Conservation (phyloP, 495 filamentous ascomycete species). For the Neurospora sp. region DNA sequence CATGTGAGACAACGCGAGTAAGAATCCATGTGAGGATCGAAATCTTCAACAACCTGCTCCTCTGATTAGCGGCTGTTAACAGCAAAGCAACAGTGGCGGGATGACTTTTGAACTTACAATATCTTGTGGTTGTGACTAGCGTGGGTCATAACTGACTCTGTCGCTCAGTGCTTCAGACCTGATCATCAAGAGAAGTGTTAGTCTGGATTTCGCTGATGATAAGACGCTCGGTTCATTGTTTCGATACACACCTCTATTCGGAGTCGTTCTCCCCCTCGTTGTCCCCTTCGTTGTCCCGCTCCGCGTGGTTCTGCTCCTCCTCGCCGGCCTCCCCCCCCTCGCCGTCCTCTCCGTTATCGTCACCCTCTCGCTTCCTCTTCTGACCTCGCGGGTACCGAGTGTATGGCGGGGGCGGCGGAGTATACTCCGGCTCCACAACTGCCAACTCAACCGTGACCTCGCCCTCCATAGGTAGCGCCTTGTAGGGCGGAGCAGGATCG, state of each 20-base stretch:
- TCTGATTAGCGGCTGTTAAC: background rate
- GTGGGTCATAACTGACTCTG: background rate
- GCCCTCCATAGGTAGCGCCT: background rate
- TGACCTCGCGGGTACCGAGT: background rate
- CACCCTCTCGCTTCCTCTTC: background rate
- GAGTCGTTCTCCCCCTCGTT: background rate
- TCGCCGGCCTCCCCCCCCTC: background rate
- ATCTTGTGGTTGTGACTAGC: background rate
- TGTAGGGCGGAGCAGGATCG: background rate
- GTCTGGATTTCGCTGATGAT: background rate
- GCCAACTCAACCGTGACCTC: background rate
- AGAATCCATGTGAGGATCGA: no score
- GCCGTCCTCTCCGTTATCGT: background rate
- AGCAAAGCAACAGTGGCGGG: background rate
- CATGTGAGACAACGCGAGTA: no score
- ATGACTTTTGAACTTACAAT: background rate
- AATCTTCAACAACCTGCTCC: background rate
- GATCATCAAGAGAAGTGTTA: background rate
- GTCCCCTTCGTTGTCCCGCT: fast-evolving
- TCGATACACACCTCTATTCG: background rate
- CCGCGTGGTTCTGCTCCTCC: background rate
- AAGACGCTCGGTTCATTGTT: background rate
- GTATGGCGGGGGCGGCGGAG: background rate
- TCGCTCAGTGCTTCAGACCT: background rate
- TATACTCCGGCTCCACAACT: background rate